phyloP scores from a whole-genome alignment of 2,329 filamentous ascomycete species.

The Ceratocystis eucalypticola region DNA sequence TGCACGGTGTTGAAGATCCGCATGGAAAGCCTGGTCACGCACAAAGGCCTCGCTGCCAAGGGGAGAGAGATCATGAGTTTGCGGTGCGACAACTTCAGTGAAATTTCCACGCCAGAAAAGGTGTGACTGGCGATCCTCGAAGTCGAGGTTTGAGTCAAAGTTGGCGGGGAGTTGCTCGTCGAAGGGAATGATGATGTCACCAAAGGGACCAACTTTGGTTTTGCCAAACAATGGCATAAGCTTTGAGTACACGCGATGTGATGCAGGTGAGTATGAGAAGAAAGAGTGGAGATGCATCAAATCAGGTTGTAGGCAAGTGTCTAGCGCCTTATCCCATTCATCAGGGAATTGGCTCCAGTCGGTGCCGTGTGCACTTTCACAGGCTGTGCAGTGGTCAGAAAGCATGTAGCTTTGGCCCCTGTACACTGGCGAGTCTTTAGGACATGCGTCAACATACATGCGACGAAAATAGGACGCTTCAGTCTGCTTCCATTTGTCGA shows the following conservation, averaged over 20 bases:
- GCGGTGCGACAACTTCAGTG: conserved; percentile 7
- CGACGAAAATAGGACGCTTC: conserved; percentile 27
- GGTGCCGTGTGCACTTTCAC: conserved; percentile 37
- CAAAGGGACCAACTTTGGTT: conserved; percentile 57
- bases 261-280: conserved; percentile 47
- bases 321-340: conserved; percentile 50
- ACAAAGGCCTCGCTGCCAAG: conserved; percentile 36
- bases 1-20: conserved; percentile 57
- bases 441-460: conserved; percentile 42
- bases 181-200: conserved; percentile 62
- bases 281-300: conserved; percentile 58
- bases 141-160: conserved; percentile 33
- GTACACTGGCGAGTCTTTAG: conserved; percentile 40
- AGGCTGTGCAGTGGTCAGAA: conserved; percentile 12
- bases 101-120: conserved; percentile 57
- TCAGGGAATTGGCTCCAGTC: conserved; percentile 46
- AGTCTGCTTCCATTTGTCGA: conserved; percentile 10
- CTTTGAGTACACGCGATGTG: conserved; percentile 46
- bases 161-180: conserved; percentile 21
- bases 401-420: conserved; percentile 9
- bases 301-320: conserved; percentile 67
- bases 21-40: conserved; percentile 43
- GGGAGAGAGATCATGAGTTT: conserved; percentile 3
- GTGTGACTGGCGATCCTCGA: conserved; percentile 47
- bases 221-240: conserved; percentile 65